Percentiles rank a stretch among this genome's conserved stretches.
These are phyloP conservation scores for Kregervanrija fluxuum DNA, from an alignment of 805 yeast genomes.

Conservation along the genomic window DNA sequence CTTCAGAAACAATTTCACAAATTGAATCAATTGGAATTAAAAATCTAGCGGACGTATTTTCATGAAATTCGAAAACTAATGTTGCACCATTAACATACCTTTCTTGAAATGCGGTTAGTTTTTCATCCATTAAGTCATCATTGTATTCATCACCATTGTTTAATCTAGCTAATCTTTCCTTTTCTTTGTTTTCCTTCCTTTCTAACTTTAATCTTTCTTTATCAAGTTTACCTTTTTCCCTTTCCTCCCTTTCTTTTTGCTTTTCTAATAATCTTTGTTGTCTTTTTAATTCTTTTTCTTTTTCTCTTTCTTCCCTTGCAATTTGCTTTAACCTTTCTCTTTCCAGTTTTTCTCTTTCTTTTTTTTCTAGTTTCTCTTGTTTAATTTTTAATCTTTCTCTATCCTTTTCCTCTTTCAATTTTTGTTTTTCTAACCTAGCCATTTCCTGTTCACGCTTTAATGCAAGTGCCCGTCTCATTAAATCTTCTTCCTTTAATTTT, in stretches of 20 bases:
- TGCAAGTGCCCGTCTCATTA: constrained; percentile 8
- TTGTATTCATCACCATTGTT: constrained; percentile 10
- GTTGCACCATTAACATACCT: constrained; percentile 62
- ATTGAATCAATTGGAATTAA: constrained; percentile 71
- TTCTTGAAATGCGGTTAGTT: constrained; percentile 71
- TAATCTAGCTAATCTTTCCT: constrained; percentile 12
- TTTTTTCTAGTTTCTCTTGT: constrained; percentile 16
- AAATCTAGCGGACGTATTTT: constrained; percentile 68
- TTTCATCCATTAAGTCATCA: constrained; percentile 39
- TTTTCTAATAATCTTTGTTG: constrained; percentile 17
- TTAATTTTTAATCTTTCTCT: constrained; percentile 12
- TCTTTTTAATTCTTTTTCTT: constrained; percentile 18
- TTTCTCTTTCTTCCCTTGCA: constrained; percentile 19
- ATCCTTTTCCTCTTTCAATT: constrained; percentile 17
- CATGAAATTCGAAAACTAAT: constrained; percentile 77
- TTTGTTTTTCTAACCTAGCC: constrained; percentile 12
- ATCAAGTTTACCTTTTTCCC: constrained; percentile 12
- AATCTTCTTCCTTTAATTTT: constrained; percentile 8
- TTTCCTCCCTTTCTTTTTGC: constrained; percentile 16
- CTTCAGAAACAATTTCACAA: constrained; percentile 43
- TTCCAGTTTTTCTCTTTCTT: constrained; percentile 15
- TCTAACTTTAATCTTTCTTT: constrained; percentile 12
- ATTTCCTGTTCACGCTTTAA: constrained; percentile 13
- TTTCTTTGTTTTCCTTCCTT: constrained; percentile 11
- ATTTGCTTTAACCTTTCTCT: constrained; percentile 14